phyloP scores from a whole-genome alignment of 352 stramenopile species.

The Globisporangium nagaii region DNA sequence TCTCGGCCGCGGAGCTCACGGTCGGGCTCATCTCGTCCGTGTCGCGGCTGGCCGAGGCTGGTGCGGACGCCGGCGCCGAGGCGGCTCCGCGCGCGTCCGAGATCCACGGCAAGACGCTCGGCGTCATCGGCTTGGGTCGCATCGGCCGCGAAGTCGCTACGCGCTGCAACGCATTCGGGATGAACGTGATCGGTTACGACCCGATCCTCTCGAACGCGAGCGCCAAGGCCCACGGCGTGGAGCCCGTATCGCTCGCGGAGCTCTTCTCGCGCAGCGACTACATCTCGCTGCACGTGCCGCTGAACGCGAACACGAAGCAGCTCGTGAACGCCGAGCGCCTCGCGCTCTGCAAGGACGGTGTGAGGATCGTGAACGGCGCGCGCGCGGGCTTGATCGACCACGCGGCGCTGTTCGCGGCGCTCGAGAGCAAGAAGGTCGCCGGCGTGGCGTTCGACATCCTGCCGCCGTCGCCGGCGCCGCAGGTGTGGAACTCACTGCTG shows the following conservation, averaged over 20 bases:
- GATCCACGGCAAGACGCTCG: slow-evolving; percentile 90
- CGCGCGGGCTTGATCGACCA: slow-evolving; percentile 93
- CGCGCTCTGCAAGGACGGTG: slow-evolving; percentile 87
- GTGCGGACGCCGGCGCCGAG: background rate
- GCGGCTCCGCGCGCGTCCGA: slow-evolving; percentile 40
- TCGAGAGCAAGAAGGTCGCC: slow-evolving; percentile 78
- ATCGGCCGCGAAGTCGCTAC: slow-evolving; percentile 93
- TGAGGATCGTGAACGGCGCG: slow-evolving; percentile 93
- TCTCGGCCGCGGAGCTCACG: slow-evolving; percentile 93
- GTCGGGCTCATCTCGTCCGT: slow-evolving; percentile 87
- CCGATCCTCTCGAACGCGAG: slow-evolving; percentile 87
- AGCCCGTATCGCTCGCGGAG: slow-evolving; percentile 79
- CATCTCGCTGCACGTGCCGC: slow-evolving; percentile 95
- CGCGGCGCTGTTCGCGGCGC: slow-evolving; percentile 80
- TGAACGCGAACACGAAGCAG: slow-evolving; percentile 92
- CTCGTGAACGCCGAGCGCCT: slow-evolving; percentile 84
- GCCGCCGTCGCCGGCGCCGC: slow-evolving; percentile 32
- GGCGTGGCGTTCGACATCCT: slow-evolving; percentile 76
- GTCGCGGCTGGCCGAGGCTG: slow-evolving; percentile 25
- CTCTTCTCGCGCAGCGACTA: slow-evolving; percentile 92
- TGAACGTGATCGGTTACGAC: slow-evolving; percentile 93
- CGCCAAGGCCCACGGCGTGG: slow-evolving; percentile 70
- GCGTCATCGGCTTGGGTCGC: slow-evolving; percentile 92
- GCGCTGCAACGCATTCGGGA: slow-evolving; percentile 90
- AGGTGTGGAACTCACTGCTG: slow-evolving; percentile 74